phyloP scores from a whole-genome alignment of 129 eudicot genomes.

The Gnaphalium uliginosum region DNA sequence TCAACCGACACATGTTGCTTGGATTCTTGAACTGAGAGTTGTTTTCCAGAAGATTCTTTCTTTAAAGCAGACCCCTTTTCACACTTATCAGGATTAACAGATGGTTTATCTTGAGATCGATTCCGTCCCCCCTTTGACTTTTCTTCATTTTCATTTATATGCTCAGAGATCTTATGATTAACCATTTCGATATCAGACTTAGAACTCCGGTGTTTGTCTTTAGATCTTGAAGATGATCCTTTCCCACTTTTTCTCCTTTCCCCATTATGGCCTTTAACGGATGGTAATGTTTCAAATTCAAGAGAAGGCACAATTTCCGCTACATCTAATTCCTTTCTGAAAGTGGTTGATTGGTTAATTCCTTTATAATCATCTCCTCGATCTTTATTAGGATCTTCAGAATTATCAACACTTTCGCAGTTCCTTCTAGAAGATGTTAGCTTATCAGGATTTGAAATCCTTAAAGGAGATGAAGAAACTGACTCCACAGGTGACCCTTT shows the following conservation, averaged over 20 bases:
- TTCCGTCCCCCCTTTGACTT: conserved; percentile 47
- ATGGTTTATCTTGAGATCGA: conserved; percentile 54
- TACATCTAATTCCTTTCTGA: conserved; percentile 41
- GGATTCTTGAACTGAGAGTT: conserved; percentile 32
- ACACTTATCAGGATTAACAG: conserved; percentile 36
- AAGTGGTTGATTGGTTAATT: conserved; percentile 33
- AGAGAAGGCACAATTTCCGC: conserved; percentile 30
- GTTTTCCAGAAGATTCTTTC: conserved; percentile 51
- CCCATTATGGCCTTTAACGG: conserved; percentile 30
- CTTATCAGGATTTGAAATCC: conserved; percentile 55
- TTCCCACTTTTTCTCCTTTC: conserved; percentile 55
- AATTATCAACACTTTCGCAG: conserved; percentile 35
- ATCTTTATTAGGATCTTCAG: conserved; percentile 47
- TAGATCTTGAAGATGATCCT: conserved; percentile 64
- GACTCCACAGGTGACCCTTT: conserved; percentile 97
- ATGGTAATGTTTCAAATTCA: conserved; percentile 35
- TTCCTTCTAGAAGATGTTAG: conserved; percentile 38
- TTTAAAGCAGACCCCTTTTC: conserved; percentile 43
- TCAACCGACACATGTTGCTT: conserved; percentile 47
- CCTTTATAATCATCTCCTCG: conserved; percentile 47
- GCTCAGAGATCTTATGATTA: conserved; percentile 46
- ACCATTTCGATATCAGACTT: conserved; percentile 52
- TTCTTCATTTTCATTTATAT: conserved; percentile 38
- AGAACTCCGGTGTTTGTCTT: conserved; percentile 50
- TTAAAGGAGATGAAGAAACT: conserved; percentile 90